Evolutionary conservation across 495 filamentous ascomycete genomes (phyloP), one percentile per base, ranked within the genome.

Genomic region (Penicillium odoratum): DNA sequence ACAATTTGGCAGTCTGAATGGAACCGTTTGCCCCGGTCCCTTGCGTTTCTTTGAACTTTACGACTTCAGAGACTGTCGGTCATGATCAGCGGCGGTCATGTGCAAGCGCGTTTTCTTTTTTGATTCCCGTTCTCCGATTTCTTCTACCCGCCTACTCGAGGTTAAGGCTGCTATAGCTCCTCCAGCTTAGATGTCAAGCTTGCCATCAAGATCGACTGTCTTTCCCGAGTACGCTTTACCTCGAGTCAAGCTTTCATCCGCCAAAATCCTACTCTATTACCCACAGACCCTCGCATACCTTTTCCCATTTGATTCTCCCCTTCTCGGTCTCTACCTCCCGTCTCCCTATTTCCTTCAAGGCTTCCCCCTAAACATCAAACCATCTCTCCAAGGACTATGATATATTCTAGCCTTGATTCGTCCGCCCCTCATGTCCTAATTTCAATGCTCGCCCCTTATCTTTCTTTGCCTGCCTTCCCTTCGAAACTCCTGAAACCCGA

Each of bases 121-220:
- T 53, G 15, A 76, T 72, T 49, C 81, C 81, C 51, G 82, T 80
- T 55, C 31, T 77, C 78, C 43, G 77, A 76, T 18, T 44, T 44
- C 49, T 54, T 68, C 83, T 83, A 15, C 13, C 36, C 7, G 18
- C 34, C 33, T 42, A 48, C 28, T 48, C 61, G 64, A 66, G 61
- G 64, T 64, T 69, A 71, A 64, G 59, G 53, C 67, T 62, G 62
- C 66, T 60, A 64, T 65, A 67, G 57, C 67, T 30, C 43, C 55
- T 60, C 62, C 46, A 62, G 59, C 31, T 66, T 49, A 48, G 65
- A 48, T 46, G 9, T 46, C 1, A 21, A n/a, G 3, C 3, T 40
- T 40, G 38, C 15, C 1, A 15, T 40, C 36, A 31, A 38, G 5
- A 10, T 29, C 36, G 34, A 34, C n/a, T 15, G 13, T 15, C 25